Conservation (phyloP, 352 stramenopile species). For the Thalassiosira hispida region DNA sequence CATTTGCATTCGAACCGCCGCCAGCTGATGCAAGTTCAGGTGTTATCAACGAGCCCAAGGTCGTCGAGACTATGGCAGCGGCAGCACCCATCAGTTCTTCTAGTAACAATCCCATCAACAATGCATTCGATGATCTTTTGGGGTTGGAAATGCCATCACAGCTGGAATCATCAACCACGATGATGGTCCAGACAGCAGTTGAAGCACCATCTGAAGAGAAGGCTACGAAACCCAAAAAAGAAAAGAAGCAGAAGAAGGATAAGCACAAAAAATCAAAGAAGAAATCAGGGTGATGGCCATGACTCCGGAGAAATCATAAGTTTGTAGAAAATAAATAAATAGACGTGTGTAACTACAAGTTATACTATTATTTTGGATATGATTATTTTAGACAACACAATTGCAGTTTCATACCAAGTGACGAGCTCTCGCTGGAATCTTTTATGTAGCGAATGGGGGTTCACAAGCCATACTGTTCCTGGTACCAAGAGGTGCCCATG, state of each 20-base stretch:
- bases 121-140: slow-evolving; percentile 69
- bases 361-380: no score
- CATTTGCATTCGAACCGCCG: slow-evolving; percentile 28
- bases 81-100: neutral
- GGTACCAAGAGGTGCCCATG: no score
- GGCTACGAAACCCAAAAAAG: neutral
- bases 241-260: slow-evolving; percentile 36
- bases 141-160: slow-evolving; percentile 42
- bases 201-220: neutral
- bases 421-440: no score
- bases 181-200: neutral
- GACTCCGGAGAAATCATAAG: no score
- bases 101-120: slow-evolving; percentile 44
- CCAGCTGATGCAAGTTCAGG: slow-evolving; percentile 1
- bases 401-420: no score
- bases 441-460: no score
- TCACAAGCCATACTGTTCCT: no score
- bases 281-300: no score
- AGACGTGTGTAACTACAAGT: no score
- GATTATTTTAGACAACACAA: no score
- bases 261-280: slow-evolving; percentile 24
- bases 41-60: neutral
- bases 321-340: no score
- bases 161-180: slow-evolving; percentile 2
- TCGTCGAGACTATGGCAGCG: neutral